phyloP scores from a whole-genome alignment of 495 filamentous ascomycete genomes.

The Cercophora scortea region DNA sequence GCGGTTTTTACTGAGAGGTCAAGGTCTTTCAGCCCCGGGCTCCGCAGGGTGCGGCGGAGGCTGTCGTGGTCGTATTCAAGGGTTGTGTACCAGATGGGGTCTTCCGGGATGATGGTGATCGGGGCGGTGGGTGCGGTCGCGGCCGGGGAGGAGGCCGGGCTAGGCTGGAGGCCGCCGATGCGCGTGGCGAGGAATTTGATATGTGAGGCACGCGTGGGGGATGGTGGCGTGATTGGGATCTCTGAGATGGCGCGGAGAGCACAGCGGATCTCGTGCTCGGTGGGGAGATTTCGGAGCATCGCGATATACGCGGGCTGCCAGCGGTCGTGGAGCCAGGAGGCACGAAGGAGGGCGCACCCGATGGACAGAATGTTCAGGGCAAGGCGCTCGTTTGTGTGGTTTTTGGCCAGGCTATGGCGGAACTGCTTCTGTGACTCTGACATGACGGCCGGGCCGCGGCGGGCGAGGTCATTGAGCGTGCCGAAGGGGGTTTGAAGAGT shows the following conservation, averaged over 20 bases:
- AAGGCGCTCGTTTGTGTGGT: neutral
- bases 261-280: neutral
- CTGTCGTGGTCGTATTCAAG: neutral
- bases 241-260: no score
- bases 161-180: neutral
- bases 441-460: neutral
- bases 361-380: neutral
- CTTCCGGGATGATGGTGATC: neutral
- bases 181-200: neutral
- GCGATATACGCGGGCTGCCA: constrained; percentile 4
- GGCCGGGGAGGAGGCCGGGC: neutral
- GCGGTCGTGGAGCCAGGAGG: constrained; percentile 1
- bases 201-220: neutral
- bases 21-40: neutral
- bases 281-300: neutral
- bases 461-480: neutral
- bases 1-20: neutral
- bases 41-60: neutral
- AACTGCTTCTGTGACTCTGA: neutral
- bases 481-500: neutral
- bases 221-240: neutral
- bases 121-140: neutral
- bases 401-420: neutral
- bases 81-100: neutral
- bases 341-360: neutral